phyloP scores from a whole-genome alignment of 768 basidiomycete species.

The Gymnopilus dilepis region DNA sequence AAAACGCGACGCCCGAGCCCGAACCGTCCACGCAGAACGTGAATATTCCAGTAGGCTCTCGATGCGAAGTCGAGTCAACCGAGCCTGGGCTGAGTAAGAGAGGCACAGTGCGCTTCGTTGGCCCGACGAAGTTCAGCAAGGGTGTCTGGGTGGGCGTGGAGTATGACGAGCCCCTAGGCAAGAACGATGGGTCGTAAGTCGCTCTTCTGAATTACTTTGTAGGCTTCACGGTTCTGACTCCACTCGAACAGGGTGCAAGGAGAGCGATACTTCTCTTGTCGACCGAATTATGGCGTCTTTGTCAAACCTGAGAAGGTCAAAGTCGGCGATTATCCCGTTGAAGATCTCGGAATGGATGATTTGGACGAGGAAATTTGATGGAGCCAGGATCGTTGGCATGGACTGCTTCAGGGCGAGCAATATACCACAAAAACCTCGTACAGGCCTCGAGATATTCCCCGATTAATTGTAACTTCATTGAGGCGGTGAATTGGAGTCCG shows the following conservation, averaged over 20 bases:
- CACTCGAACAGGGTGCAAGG: conserved; percentile 71
- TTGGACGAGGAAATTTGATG: conserved; percentile 72
- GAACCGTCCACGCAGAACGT: conserved; percentile 33
- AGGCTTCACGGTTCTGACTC: conserved; percentile 7
- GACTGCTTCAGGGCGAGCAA: neutral
- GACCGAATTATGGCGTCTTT: conserved; percentile 81
- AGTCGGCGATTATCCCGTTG: conserved; percentile 86
- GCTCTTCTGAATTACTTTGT: conserved; percentile 6
- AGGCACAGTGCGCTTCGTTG: conserved; percentile 87
- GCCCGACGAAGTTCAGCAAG: conserved; percentile 75
- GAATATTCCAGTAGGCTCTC: conserved; percentile 68
- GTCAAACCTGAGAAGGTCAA: conserved; percentile 82
- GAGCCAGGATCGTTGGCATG: neutral
- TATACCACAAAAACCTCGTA: neutral
- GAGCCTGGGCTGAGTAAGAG: conserved; percentile 77
- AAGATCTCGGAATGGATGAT: conserved; percentile 70
- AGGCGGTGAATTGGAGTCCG: neutral
- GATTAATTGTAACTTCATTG: neutral
- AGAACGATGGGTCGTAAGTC: conserved; percentile 93
- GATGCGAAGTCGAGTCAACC: conserved; percentile 81
- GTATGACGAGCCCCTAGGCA: conserved; percentile 95
- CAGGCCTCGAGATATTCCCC: neutral
- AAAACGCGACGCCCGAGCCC: conserved; percentile 37
- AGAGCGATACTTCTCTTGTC: conserved; percentile 83
- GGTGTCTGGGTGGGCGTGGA: conserved; percentile 91